Percentiles rank a stretch among this genome's conserved stretches.
phyloP scores from a whole-genome alignment of 208 protist genomes.

The Vickermania ingenoplastis region DNA sequence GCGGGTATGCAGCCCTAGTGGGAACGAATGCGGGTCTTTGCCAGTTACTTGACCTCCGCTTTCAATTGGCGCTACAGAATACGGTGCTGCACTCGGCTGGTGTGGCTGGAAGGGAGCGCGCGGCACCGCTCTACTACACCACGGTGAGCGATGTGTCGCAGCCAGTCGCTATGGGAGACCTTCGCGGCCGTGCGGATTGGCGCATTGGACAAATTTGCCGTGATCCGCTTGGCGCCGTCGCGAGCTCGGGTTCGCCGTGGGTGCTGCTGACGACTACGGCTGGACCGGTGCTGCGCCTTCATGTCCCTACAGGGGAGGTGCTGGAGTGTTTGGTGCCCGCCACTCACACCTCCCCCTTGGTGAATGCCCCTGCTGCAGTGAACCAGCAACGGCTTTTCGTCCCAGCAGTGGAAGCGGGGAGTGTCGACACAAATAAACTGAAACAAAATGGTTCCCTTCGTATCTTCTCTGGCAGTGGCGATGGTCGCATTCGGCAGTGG shows the following conservation, averaged over 20 bases:
- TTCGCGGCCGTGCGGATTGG: neutral
- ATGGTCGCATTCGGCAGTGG: conserved; percentile 59
- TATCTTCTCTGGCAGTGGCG: conserved; percentile 55
- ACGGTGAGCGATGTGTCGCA: neutral
- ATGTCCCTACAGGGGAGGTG: conserved; percentile 7
- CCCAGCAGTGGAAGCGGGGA: neutral
- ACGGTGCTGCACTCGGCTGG: neutral
- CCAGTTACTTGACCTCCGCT: neutral
- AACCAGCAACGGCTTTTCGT: neutral
- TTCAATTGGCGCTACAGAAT: neutral
- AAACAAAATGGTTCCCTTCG: neutral
- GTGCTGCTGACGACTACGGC: neutral
- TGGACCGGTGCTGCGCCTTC: neutral
- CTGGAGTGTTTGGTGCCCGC: conserved; percentile 7
- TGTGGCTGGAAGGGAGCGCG: neutral
- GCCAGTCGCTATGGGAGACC: no score
- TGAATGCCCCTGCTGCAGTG: neutral
- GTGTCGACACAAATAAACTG: no score
- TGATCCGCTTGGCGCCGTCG: neutral
- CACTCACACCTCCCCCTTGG: neutral
- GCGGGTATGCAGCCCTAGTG: neutral
- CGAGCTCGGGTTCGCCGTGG: neutral
- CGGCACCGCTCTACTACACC: neutral
- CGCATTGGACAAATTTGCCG: neutral
- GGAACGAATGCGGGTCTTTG: neutral